Conservation (phyloP, 208 protist genomes). For the Novymonas esmeraldas region DNA sequence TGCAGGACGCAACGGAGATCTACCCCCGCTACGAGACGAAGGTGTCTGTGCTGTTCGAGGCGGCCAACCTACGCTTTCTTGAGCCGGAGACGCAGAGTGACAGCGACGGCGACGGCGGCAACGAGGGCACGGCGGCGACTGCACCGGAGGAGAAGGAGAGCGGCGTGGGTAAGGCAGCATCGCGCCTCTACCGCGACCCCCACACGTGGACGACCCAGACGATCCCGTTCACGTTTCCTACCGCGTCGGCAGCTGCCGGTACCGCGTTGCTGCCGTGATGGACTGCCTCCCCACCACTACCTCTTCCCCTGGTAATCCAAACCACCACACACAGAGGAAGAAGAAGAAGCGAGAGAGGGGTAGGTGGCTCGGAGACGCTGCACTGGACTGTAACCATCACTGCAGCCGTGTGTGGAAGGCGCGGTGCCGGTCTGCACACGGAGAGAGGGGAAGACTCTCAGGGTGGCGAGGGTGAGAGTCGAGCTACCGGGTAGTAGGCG, state of each 20-base stretch:
- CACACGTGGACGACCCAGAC: conserved; percentile 33
- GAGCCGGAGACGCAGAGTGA: conserved; percentile 8
- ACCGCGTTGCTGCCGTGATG: no score
- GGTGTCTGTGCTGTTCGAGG: conserved; percentile 23
- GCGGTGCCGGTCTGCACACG: no score
- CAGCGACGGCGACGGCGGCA: conserved; percentile 3
- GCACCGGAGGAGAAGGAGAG: neutral
- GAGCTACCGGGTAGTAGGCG: no score
- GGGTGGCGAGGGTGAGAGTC: no score
- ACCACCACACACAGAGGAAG: no score
- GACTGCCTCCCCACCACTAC: no score
- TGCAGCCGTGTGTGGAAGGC: no score
- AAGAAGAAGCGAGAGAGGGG: no score
- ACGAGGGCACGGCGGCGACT: neutral
- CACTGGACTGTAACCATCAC: no score
- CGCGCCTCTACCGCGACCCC: conserved; percentile 32
- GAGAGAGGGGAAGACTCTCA: no score
- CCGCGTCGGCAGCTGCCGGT: neutral
- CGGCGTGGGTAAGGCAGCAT: conserved; percentile 9
- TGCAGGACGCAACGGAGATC: conserved; percentile 30
- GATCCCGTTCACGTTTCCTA: conserved; percentile 38
- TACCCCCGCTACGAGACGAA: conserved; percentile 32
- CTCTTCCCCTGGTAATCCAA: no score
- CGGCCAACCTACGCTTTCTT: conserved; percentile 20
- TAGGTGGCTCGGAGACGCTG: no score